Evolutionary conservation across 1,284 basidiomycete species (phyloP).

Genomic region (Rhodotorula sp.): DNA sequence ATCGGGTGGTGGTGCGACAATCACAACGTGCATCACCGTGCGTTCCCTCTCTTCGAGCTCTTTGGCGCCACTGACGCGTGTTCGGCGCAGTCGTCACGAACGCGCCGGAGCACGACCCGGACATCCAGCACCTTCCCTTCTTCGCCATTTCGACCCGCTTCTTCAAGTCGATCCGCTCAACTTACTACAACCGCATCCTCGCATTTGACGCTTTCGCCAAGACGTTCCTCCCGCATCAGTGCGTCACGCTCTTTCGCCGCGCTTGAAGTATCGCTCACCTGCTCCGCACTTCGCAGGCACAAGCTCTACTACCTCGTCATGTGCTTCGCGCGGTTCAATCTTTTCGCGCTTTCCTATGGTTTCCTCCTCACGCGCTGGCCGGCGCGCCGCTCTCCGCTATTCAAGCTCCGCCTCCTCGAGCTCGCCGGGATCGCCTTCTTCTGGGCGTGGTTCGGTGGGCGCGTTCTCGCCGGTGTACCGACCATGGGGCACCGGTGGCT

Average conservation of each 20-base stretch:
- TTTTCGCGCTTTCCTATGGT: constrained; percentile 83
- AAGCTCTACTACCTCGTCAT: constrained; percentile 91
- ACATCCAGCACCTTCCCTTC: constrained; percentile 95
- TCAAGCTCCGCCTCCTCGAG: constrained; percentile 57
- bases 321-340: constrained; percentile 90
- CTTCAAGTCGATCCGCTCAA: constrained; percentile 81
- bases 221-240: constrained; percentile 71
- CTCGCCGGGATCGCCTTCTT: constrained; percentile 68
- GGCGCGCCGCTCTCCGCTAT: constrained; percentile 50
- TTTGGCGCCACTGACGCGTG: constrained; percentile 52
- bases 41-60: constrained; percentile 34
- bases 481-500: constrained; percentile 65
- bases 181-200: constrained; percentile 91
- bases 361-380: constrained; percentile 65
- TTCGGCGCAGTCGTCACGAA: constrained; percentile 79
- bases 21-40: constrained; percentile 91
- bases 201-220: constrained; percentile 72
- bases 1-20: constrained; percentile 99
- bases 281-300: constrained; percentile 57
- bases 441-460: constrained; percentile 72
- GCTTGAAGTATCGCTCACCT: neutral
- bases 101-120: constrained; percentile 93
- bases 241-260: neutral
- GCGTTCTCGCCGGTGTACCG: constrained; percentile 64
- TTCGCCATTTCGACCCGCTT: constrained; percentile 90